Conservation (phyloP, 805 yeast genomes). For the Cyberlindnera misumaiensis region DNA sequence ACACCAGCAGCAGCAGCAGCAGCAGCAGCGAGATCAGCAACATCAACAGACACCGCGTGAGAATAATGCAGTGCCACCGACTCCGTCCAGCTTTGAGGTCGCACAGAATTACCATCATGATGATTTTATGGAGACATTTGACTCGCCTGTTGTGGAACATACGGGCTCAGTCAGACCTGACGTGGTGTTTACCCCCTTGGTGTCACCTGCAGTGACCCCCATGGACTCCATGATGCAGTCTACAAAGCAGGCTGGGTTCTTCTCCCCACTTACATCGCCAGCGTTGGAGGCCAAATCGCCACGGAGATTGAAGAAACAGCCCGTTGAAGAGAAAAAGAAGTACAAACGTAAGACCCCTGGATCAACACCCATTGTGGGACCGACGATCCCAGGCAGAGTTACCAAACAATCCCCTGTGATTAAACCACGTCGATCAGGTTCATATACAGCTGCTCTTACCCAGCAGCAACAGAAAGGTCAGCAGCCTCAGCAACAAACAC, state of each 20-base stretch:
- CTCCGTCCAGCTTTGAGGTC: constrained; percentile 19
- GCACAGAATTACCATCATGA: constrained; percentile 4
- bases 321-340: constrained; percentile 20
- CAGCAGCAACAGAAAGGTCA: constrained; percentile 6
- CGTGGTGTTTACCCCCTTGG: constrained; percentile 65
- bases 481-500: constrained; percentile 1
- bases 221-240: constrained; percentile 28
- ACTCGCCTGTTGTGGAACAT: constrained; percentile 14
- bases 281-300: constrained; percentile 45
- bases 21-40: constrained; percentile 3
- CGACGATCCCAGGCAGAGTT: constrained; percentile 26
- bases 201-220: constrained; percentile 73
- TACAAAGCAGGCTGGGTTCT: constrained; percentile 16
- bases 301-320: constrained; percentile 16
- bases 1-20: constrained; percentile 1
- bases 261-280: constrained; percentile 59
- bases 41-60: neutral
- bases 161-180: constrained; percentile 39
- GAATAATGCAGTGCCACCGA: constrained; percentile 15
- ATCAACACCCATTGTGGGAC: constrained; percentile 31
- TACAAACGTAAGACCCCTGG: constrained; percentile 34
- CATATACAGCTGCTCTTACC: constrained; percentile 4
- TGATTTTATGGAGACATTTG: constrained; percentile 9
- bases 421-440: constrained; percentile 23
- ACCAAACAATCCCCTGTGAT: constrained; percentile 34